These are phyloP conservation scores for Xylaria cubensis DNA, from an alignment of 495 filamentous ascomycete species.

Conservation along the genomic window DNA sequence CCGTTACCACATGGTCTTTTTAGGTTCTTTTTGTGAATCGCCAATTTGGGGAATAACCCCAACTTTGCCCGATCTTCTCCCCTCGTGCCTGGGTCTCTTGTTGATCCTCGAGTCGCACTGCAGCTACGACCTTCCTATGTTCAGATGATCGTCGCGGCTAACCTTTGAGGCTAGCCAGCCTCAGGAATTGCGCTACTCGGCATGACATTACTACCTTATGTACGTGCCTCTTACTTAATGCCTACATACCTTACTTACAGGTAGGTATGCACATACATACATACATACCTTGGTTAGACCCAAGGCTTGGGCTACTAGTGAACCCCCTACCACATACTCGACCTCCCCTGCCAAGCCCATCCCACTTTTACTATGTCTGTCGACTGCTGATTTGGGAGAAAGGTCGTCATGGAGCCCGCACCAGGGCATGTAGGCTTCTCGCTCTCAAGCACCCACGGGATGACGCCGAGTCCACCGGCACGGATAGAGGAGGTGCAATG, in stretches of 20 bases:
- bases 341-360: constrained; percentile 16
- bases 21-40: not conserved
- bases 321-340: not conserved
- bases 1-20: constrained; percentile 11
- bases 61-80: constrained; percentile 9
- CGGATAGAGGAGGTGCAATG: constrained; percentile 23
- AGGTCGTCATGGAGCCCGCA: constrained; percentile 23
- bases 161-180: constrained; percentile 26
- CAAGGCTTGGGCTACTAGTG: not conserved
- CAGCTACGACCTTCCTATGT: constrained; percentile 15
- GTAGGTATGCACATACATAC: too few species aligned
- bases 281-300: not conserved
- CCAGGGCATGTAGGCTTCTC: not conserved
- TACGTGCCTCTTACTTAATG: not conserved
- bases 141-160: constrained; percentile 27
- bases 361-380: constrained; percentile 8
- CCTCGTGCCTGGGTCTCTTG: constrained; percentile 24
- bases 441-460: constrained; percentile 11
- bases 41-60: constrained; percentile 10
- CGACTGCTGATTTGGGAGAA: constrained; percentile 10
- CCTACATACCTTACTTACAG: too few species aligned
- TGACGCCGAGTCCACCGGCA: not conserved
- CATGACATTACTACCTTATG: constrained; percentile 17
- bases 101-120: constrained; percentile 20
- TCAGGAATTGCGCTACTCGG: constrained; percentile 23